phyloP scores from a whole-genome alignment of 768 basidiomycete species.

The Serpula lacrymans region DNA sequence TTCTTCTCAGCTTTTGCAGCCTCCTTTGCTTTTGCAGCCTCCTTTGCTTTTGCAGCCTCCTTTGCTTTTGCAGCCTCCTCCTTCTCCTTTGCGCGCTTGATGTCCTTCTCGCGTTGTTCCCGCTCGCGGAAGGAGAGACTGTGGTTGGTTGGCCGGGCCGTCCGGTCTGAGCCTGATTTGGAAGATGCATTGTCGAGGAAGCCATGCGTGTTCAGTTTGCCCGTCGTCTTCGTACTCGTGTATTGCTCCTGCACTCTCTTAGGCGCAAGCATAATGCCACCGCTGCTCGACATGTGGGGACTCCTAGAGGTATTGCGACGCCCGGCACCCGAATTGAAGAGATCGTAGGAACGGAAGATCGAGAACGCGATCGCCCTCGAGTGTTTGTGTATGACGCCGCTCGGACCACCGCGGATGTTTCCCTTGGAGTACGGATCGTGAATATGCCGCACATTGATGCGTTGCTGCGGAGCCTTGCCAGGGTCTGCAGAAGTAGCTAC shows the following conservation, averaged over 20 bases:
- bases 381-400: conserved; percentile 75
- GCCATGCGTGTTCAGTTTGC: conserved; percentile 65
- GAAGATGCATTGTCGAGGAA: conserved; percentile 47
- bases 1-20: conserved; percentile 20
- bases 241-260: conserved; percentile 76
- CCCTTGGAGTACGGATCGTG: conserved; percentile 44
- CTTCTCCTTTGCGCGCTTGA: conserved; percentile 11
- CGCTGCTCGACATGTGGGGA: conserved; percentile 24
- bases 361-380: conserved; percentile 79
- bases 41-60: conserved; percentile 9
- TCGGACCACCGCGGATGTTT: conserved; percentile 50
- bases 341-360: conserved; percentile 59
- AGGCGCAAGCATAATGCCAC: conserved; percentile 61
- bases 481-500: conserved; percentile 42
- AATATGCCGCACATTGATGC: conserved; percentile 58
- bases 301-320: conserved; percentile 10
- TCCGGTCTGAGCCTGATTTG: conserved; percentile 16
- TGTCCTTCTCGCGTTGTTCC: conserved; percentile 21
- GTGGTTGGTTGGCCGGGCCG: conserved; percentile 14
- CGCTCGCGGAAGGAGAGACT: conserved; percentile 12
- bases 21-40: conserved; percentile 28
- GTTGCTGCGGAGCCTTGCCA: conserved; percentile 62
- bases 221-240: conserved; percentile 72
- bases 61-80: conserved; percentile 11
- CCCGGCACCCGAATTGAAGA: conserved; percentile 16